A percentile compares a stretch with the other conserved stretches of the same genome.
Conservation (phyloP, 2,329 filamentous ascomycete genomes). For the Colletotrichum sublineola region DNA sequence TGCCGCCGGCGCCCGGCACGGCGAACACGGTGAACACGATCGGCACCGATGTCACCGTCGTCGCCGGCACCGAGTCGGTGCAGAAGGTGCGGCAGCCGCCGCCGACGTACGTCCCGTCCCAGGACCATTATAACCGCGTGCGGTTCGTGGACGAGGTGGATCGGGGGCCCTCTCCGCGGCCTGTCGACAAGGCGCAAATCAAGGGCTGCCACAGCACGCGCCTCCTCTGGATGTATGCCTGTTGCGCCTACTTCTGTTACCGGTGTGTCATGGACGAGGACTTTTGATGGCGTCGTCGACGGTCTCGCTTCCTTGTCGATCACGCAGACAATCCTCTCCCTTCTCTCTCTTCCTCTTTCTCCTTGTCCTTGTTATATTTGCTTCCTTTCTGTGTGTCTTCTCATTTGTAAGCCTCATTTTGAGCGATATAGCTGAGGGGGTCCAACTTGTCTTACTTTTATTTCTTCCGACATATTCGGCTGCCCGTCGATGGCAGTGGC, state of each 20-base stretch:
- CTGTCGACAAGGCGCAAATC: conserved; percentile 29
- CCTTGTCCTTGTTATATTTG: no score
- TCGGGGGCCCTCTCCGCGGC: background rate
- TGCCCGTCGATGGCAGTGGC: background rate
- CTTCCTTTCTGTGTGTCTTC: background rate
- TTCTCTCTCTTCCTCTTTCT: background rate
- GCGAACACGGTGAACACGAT: conserved; percentile 7
- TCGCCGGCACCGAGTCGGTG: conserved; percentile 14
- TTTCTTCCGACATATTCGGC: background rate
- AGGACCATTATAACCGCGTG: conserved; percentile 30
- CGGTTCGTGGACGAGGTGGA: conserved; percentile 28
- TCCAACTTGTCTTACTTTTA: background rate
- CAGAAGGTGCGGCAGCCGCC: conserved; percentile 18
- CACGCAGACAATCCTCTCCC: background rate
- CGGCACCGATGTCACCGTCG: conserved; percentile 12
- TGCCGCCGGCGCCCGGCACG: conserved; percentile 9
- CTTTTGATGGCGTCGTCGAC: conserved; percentile 18
- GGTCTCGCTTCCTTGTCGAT: background rate
- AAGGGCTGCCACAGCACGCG: conserved; percentile 21
- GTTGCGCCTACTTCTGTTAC: conserved; percentile 38
- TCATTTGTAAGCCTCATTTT: background rate
- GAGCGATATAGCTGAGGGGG: background rate
- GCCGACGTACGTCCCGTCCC: conserved; percentile 27
- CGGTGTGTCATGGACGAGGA: conserved; percentile 38
- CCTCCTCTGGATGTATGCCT: conserved; percentile 35